Base-by-base conservation (phyloP, 2,329 filamentous ascomycete species). In the Phaeosphaeriaceae sp. region DNA sequence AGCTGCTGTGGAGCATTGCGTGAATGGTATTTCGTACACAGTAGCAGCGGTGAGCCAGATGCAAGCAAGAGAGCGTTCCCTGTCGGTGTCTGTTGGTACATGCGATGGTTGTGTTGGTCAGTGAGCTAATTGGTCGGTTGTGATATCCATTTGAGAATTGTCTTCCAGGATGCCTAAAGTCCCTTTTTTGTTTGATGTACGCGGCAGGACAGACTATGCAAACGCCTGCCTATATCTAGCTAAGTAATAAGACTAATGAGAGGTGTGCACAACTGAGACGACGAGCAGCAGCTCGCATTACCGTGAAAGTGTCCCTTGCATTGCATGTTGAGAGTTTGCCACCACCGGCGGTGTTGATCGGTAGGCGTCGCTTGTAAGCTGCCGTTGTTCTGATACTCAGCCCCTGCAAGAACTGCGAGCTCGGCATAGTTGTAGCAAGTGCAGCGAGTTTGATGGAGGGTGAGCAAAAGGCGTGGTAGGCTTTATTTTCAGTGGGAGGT, bases 121-220 rank as follows among this genome's bases (percentile, higher is more conserved):
- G 23, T 46, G 44, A 37, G 51, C 38, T 56, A 28, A 50, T 55
- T 52, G 52, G 57, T 41, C 39, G 49, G 49, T 50, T 55, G 53
- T 56, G 63, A 67, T 67, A 67, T 65, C 63, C 63, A 58, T 50
- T 49, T 50, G 52, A 54, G 48, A 42, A 48, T 54, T 54, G 46
- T 36, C 33, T 36, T 54, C 48, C 43, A 26, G 42, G 35, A 32
- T 37, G n/a, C 16, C 17, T 32, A 28, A 35, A 26, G 35, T 44
- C 15, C 21, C 38, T n/a, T 42, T 15, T 33, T 39, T 37, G 16
- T 35, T 13, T 11, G 32, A 20, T 41, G 39, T 26, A 9, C 21
- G 26, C 36, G 32, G 17, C n/a, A 17, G 29, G n/a, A n/a, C n/a
- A n/a, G n/a, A n/a, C n/a, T n/a, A n/a, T n/a, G n/a, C n/a, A n/a